phyloP scores from a whole-genome alignment of 345 rosid species.

The Balakata baccata region DNA sequence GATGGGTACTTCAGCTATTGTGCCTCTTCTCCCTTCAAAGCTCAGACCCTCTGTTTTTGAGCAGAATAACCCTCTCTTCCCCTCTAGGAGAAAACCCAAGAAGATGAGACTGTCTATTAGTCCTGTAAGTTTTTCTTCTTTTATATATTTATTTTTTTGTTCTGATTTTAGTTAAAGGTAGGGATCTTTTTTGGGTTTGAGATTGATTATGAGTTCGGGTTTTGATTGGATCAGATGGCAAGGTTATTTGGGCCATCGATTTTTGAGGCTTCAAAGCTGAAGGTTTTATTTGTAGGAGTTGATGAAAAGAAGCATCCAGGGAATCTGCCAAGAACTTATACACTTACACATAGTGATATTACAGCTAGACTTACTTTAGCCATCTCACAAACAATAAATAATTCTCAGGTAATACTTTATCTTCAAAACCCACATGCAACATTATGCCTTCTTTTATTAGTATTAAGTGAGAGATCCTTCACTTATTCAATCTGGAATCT shows the following conservation, averaged over 20 bases:
- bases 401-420: constrained; percentile 59
- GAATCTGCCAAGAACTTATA: constrained; percentile 84
- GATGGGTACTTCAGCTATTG: constrained; percentile 49
- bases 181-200: not conserved
- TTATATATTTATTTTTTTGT: not conserved
- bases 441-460: not conserved
- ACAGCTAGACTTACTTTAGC: constrained; percentile 85
- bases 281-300: constrained; percentile 78
- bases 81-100: constrained; percentile 40
- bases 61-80: constrained; percentile 39
- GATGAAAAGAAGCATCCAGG: constrained; percentile 91
- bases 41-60: constrained; percentile 42
- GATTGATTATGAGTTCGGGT: constrained; percentile 13
- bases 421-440: not conserved
- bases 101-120: constrained; percentile 37
- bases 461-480: not conserved
- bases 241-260: constrained; percentile 95
- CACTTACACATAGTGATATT: constrained; percentile 88
- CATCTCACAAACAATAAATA: constrained; percentile 81
- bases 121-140: constrained; percentile 47
- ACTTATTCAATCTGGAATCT: not conserved
- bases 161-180: constrained; percentile 1
- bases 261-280: constrained; percentile 89
- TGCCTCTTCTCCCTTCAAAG: constrained; percentile 42
- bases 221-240: constrained; percentile 53